A percentile compares a stretch with the other conserved stretches of the same genome.
Evolutionary conservation across 257 asterid species (phyloP).

Genomic region (Plantago major): DNA sequence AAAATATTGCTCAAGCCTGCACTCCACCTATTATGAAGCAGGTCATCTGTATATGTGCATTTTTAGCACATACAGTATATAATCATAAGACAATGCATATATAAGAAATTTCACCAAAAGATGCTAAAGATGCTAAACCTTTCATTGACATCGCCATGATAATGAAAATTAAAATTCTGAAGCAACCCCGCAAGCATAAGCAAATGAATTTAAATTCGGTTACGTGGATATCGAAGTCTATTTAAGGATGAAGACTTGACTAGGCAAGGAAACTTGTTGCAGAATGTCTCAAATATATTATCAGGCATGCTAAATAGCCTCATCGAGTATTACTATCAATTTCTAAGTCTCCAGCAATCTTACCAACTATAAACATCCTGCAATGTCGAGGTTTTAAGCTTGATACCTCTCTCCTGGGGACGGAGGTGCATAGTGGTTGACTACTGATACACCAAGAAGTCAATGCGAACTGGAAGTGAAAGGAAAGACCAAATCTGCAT

Average conservation of each 20-base stretch:
- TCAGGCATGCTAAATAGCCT: conserved; percentile 69
- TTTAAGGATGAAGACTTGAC: conserved; percentile 42
- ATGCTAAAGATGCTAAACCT: too few relatives aligned
- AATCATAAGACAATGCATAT: too few relatives aligned
- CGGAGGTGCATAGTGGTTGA: conserved; percentile 75
- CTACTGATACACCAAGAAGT: conserved; percentile 97
- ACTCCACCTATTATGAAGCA: too few relatives aligned
- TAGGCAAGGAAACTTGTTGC: conserved; percentile 39
- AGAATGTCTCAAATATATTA: conserved; percentile 47
- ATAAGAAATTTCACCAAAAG: too few relatives aligned
- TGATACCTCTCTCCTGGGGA: conserved; percentile 94
- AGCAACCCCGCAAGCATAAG: conserved; percentile 12
- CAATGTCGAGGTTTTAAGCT: conserved; percentile 88
- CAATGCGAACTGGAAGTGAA: conserved; percentile 88
- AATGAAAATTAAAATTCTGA: conserved; percentile 23
- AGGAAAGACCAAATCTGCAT: conserved; percentile 98
- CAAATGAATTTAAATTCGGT: conserved; percentile 14
- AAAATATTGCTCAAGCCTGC: too few relatives aligned
- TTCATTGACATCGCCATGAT: neutral
- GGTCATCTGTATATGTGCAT: too few relatives aligned
- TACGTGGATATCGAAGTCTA: conserved; percentile 28
- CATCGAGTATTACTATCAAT: conserved; percentile 57
- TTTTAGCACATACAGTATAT: too few relatives aligned
- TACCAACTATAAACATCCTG: conserved; percentile 97
- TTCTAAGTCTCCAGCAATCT: conserved; percentile 96